phyloP scores from a whole-genome alignment of 441 rosid species.

The Erysimum pusillum region DNA sequence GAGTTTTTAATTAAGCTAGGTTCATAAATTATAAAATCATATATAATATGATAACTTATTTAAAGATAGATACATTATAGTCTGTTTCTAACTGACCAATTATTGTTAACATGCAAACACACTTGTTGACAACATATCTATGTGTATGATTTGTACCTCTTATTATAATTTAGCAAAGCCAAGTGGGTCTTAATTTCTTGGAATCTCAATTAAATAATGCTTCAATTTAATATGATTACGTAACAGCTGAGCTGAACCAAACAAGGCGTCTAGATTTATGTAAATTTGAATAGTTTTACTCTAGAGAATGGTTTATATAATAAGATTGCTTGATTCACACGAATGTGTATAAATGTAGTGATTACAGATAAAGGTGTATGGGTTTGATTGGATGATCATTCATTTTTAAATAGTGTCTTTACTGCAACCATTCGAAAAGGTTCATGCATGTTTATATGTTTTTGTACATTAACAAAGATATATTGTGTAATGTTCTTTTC shows the following conservation, averaged over 20 bases:
- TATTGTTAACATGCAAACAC: slow-evolving; percentile 42
- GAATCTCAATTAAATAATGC: slow-evolving; percentile 19
- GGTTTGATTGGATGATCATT: no score
- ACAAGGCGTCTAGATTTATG: background rate
- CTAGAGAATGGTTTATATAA: background rate
- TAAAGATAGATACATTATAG: background rate
- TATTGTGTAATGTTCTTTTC: background rate
- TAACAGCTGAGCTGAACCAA: background rate
- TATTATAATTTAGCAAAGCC: slow-evolving; percentile 20
- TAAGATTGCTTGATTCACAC: slow-evolving; percentile 17
- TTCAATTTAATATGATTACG: slow-evolving; percentile 27
- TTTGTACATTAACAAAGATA: background rate
- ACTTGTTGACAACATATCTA: slow-evolving; percentile 38
- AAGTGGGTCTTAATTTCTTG: slow-evolving; percentile 28
- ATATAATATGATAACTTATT: no score
- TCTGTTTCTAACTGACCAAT: slow-evolving; percentile 34
- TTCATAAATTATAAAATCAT: background rate
- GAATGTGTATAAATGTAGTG: background rate
- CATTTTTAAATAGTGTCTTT: background rate
- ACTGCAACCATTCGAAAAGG: background rate
- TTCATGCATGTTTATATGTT: no score
- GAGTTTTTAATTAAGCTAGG: background rate
- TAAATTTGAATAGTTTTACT: background rate
- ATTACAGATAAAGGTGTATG: background rate
- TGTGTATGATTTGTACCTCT: slow-evolving; percentile 24